phyloP scores from a whole-genome alignment of 2,329 filamentous ascomycete genomes.

The Monilinia vaccinii-corymbosi region DNA sequence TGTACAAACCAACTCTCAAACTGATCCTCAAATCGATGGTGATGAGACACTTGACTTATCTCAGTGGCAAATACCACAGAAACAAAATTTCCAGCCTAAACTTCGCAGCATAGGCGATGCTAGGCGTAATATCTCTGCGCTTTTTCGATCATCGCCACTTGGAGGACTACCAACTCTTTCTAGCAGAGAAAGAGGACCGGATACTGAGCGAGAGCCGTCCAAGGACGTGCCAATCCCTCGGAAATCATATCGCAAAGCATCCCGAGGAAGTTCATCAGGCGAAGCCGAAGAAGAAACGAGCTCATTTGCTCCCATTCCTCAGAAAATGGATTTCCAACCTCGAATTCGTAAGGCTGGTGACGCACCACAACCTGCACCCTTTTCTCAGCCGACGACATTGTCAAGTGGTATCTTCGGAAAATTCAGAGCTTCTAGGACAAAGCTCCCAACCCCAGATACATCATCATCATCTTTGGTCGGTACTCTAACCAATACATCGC shows the following conservation, averaged over 20 bases:
- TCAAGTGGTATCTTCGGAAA: slow-evolving; percentile 9
- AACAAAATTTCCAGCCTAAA: slow-evolving; percentile 26
- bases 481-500: slow-evolving; percentile 15
- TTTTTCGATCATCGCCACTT: slow-evolving; percentile 23
- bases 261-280: not conserved
- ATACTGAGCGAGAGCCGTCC: not conserved
- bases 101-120: slow-evolving; percentile 14
- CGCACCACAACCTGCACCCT: slow-evolving; percentile 9
- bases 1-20: not conserved
- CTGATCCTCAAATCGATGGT: slow-evolving; percentile 4
- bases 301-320: slow-evolving; percentile 23
- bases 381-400: slow-evolving; percentile 9
- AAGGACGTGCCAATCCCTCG: not conserved
- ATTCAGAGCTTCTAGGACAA: not conserved
- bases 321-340: slow-evolving; percentile 26
- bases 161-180: slow-evolving; percentile 21
- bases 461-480: slow-evolving; percentile 13
- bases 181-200: not conserved
- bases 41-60: slow-evolving; percentile 18
- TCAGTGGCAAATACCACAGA: slow-evolving; percentile 26
- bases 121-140: slow-evolving; percentile 21
- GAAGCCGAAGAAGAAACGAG: not conserved
- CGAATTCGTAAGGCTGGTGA: slow-evolving; percentile 13
- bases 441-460: slow-evolving; percentile 7
- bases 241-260: not conserved